These are phyloP conservation scores for Aspergillus nidulans DNA, from an alignment of 495 filamentous ascomycete species.

Conservation along the genomic window DNA sequence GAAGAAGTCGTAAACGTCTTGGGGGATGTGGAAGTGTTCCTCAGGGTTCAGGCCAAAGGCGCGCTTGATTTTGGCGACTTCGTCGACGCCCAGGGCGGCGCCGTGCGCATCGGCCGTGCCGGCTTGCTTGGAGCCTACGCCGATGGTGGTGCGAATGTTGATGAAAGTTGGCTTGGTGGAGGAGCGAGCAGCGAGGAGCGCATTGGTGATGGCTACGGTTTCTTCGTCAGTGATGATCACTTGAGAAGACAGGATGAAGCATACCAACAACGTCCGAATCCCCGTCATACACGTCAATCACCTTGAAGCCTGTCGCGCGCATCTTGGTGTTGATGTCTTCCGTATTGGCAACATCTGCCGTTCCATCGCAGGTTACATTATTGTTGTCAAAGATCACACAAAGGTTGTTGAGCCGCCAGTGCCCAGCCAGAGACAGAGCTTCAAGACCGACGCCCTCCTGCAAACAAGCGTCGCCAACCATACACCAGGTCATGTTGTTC, in stretches of 20 bases:
- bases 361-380: neutral
- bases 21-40: slow-evolving; percentile 41
- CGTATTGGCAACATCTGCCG: slow-evolving; percentile 1
- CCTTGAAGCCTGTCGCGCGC: slow-evolving; percentile 2
- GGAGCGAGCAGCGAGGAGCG: neutral
- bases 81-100: slow-evolving; percentile 44
- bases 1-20: slow-evolving; percentile 48
- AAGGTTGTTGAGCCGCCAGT: slow-evolving; percentile 3
- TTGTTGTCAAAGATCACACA: slow-evolving; percentile 6
- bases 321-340: slow-evolving; percentile 2
- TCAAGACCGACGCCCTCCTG: slow-evolving; percentile 56
- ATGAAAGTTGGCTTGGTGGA: neutral
- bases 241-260: neutral
- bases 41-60: slow-evolving; percentile 40
- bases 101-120: slow-evolving; percentile 49
- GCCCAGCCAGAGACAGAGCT: slow-evolving; percentile 14
- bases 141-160: slow-evolving; percentile 17
- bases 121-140: slow-evolving; percentile 42
- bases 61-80: slow-evolving; percentile 44
- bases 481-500: slow-evolving; percentile 47
- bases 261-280: slow-evolving; percentile 2
- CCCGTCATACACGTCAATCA: neutral
- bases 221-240: neutral
- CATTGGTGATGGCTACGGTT: neutral
- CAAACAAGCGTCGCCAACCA: slow-evolving; percentile 55